These are phyloP conservation scores for Penicillium sp. DNA, from an alignment of 2,329 filamentous ascomycete genomes.

Conservation along the genomic window DNA sequence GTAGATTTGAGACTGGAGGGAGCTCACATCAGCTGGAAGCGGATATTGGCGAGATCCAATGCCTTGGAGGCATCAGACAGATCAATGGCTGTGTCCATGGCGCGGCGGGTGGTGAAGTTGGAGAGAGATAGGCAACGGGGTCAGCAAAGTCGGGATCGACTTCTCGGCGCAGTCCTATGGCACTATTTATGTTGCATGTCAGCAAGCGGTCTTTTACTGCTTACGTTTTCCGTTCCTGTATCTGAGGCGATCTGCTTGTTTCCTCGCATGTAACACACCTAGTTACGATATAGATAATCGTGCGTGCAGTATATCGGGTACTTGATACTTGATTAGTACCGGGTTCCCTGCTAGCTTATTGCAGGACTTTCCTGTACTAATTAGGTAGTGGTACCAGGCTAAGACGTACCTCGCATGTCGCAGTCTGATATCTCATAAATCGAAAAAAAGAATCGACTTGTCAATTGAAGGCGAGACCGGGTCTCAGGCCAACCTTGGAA, in stretches of 20 bases:
- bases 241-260: neutral
- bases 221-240: neutral
- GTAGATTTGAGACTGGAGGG: neutral
- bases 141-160: conserved; percentile 13
- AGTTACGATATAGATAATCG: neutral
- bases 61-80: conserved; percentile 79
- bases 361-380: neutral
- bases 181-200: neutral
- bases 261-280: neutral
- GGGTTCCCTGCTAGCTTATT: neutral
- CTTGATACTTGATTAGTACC: conserved; percentile 12
- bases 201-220: neutral
- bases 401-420: conserved; percentile 9
- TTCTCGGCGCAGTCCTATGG: conserved; percentile 1
- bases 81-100: conserved; percentile 88
- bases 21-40: conserved; percentile 83
- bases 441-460: neutral
- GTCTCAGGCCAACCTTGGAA: conserved; percentile 14
- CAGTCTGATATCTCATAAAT: neutral
- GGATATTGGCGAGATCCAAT: conserved; percentile 84
- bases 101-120: conserved; percentile 6
- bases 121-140: conserved; percentile 9
- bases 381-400: neutral
- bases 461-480: conserved; percentile 1
- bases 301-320: conserved; percentile 2